phyloP scores from a whole-genome alignment of 179 eudicot species.

The Patellifolia procumbens region DNA sequence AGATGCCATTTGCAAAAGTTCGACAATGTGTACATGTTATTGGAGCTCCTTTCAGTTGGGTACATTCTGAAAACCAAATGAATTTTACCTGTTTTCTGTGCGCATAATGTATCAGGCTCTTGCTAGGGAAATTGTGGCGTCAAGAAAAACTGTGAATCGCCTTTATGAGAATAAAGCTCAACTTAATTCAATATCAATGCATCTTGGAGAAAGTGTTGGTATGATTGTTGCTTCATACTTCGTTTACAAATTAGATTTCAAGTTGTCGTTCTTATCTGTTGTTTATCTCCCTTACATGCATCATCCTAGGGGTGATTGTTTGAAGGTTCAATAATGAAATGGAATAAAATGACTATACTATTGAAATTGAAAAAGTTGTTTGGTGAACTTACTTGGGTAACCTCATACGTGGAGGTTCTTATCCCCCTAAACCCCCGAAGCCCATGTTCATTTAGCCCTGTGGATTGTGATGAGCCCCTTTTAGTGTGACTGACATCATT shows the following conservation, averaged over 20 bases:
- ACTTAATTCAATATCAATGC: conserved; percentile 93
- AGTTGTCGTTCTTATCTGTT: neutral
- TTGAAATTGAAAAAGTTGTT: no score
- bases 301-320: neutral
- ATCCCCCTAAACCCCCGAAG: no score
- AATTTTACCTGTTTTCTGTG: conserved; percentile 3
- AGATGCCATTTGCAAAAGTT: neutral
- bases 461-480: no score
- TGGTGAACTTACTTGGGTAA: no score
- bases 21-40: neutral
- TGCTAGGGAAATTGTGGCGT: conserved; percentile 83
- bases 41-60: neutral
- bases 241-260: no score
- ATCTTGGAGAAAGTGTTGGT: conserved; percentile 99
- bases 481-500: no score
- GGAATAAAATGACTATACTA: no score
- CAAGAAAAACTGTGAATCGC: conserved; percentile 86
- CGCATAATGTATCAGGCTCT: conserved; percentile 67
- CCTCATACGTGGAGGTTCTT: no score
- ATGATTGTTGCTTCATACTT: conserved; percentile 28
- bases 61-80: neutral
- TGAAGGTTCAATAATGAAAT: no score
- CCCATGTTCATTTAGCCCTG: no score
- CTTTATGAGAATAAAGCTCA: conserved; percentile 95
- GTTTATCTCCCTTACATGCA: neutral